These are phyloP conservation scores for Borovskyia barvae DNA, from an alignment of 208 protist species.

Conservation along the genomic window DNA sequence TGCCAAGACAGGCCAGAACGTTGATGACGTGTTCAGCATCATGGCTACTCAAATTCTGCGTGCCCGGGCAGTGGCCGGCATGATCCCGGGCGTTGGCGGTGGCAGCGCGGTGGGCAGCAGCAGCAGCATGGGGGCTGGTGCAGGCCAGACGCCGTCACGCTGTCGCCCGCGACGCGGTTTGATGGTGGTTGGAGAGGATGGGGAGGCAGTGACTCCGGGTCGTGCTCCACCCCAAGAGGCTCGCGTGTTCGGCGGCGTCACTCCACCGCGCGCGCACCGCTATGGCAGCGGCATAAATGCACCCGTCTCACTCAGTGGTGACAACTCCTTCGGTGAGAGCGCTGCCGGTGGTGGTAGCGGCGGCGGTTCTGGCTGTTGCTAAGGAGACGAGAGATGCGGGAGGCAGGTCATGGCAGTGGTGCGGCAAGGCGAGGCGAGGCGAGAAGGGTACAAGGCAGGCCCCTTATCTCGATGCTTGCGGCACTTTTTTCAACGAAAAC, in stretches of 20 bases:
- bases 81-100: too few species aligned
- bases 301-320: constrained; percentile 14
- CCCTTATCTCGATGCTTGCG: too few species aligned
- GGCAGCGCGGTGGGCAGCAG: background rate
- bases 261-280: constrained; percentile 22
- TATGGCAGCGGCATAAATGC: constrained; percentile 14
- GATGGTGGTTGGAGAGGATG: constrained; percentile 40
- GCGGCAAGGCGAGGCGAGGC: too few species aligned
- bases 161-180: constrained; percentile 29
- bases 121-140: background rate
- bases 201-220: constrained; percentile 9
- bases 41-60: constrained; percentile 51
- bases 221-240: background rate
- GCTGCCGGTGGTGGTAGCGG: background rate
- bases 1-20: constrained; percentile 68
- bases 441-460: too few species aligned
- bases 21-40: constrained; percentile 63
- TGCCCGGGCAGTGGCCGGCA: constrained; percentile 3
- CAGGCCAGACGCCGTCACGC: constrained; percentile 5
- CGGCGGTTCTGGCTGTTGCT: constrained; percentile 13
- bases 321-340: background rate
- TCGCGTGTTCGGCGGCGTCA: constrained; percentile 15
- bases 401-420: too few species aligned
- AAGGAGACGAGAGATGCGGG: too few species aligned
- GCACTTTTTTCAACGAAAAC: too few species aligned